Percentiles rank a stretch among this genome's conserved stretches.
phyloP scores from a whole-genome alignment of 768 basidiomycete genomes.

The Mycena capillaripes region DNA sequence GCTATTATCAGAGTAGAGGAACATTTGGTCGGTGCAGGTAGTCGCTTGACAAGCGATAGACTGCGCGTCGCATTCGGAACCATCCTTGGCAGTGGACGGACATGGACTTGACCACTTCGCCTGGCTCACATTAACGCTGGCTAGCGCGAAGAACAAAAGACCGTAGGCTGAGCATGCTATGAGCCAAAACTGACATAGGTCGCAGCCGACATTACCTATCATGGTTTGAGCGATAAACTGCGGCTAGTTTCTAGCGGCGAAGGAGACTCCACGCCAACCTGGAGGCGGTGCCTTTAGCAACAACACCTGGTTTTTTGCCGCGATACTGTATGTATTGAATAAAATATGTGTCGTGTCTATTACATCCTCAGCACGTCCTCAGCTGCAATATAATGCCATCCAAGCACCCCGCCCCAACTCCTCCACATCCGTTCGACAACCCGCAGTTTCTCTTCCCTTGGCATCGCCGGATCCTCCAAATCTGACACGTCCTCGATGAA shows the following conservation, averaged over 20 bases:
- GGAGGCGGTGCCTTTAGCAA: too few species aligned
- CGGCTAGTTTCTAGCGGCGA: too few species aligned
- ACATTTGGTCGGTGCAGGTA: conserved; percentile 3
- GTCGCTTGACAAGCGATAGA: background rate
- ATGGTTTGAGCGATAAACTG: too few species aligned
- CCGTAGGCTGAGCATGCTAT: background rate
- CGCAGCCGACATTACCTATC: background rate
- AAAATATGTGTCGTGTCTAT: background rate
- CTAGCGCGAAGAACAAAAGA: background rate
- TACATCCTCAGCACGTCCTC: conserved; percentile 21
- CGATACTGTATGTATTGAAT: background rate
- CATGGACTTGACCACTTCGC: background rate
- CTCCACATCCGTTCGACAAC: conserved; percentile 93
- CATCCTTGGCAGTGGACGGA: background rate
- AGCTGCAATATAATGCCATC: conserved; percentile 61
- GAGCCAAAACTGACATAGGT: background rate
- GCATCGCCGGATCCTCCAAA: conserved; percentile 81
- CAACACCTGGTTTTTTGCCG: too few species aligned
- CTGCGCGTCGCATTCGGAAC: background rate
- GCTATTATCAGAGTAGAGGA: conserved; percentile 13
- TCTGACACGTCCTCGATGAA: conserved; percentile 90
- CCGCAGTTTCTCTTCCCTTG: conserved; percentile 77
- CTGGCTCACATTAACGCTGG: background rate
- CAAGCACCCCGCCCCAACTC: conserved; percentile 81
- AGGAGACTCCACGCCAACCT: too few species aligned